Evolutionary conservation across 1,284 basidiomycete genomes (phyloP).

Genomic region (Malassezia sp.): DNA sequence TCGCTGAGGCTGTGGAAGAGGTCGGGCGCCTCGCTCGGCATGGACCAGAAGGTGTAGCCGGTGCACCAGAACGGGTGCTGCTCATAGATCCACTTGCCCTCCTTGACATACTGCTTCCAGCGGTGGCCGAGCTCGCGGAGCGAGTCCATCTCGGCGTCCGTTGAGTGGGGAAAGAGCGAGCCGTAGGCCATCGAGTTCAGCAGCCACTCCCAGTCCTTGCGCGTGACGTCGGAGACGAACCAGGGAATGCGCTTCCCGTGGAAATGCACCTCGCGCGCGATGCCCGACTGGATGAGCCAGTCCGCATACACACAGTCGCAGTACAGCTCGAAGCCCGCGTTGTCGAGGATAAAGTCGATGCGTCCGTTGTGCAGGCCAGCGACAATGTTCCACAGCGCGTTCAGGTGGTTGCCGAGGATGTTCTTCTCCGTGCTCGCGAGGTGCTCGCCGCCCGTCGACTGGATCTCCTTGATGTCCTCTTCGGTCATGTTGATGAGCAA

Average conservation of each 20-base stretch:
- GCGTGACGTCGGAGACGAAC: slow-evolving; percentile 73
- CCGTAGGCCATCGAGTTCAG: slow-evolving; percentile 48
- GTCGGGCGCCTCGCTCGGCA: slow-evolving; percentile 62
- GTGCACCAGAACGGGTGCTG: slow-evolving; percentile 61
- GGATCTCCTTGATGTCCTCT: slow-evolving; percentile 93
- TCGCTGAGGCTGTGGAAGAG: slow-evolving; percentile 82
- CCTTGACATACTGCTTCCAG: slow-evolving; percentile 84
- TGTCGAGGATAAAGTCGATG: slow-evolving; percentile 55
- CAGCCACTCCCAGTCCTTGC: slow-evolving; percentile 87
- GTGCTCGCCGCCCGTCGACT: slow-evolving; percentile 88
- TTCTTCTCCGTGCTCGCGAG: slow-evolving; percentile 94
- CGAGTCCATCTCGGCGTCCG: slow-evolving; percentile 67
- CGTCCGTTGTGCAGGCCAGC: slow-evolving; percentile 52
- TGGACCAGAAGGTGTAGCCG: slow-evolving; percentile 59
- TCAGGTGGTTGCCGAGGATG: slow-evolving; percentile 73
- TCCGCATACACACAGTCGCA: slow-evolving; percentile 84
- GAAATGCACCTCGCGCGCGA: slow-evolving; percentile 75
- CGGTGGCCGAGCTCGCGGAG: slow-evolving; percentile 68
- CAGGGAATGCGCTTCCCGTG: slow-evolving; percentile 57
- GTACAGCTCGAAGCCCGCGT: slow-evolving; percentile 86
- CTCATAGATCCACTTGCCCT: slow-evolving; percentile 89
- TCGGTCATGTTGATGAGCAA: slow-evolving; percentile 97
- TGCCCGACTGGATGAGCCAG: slow-evolving; percentile 79
- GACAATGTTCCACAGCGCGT: slow-evolving; percentile 69
- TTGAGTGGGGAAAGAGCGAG: slow-evolving; percentile 61